phyloP scores from a whole-genome alignment of 2,329 filamentous ascomycete genomes.

The Fusarium sp. region DNA sequence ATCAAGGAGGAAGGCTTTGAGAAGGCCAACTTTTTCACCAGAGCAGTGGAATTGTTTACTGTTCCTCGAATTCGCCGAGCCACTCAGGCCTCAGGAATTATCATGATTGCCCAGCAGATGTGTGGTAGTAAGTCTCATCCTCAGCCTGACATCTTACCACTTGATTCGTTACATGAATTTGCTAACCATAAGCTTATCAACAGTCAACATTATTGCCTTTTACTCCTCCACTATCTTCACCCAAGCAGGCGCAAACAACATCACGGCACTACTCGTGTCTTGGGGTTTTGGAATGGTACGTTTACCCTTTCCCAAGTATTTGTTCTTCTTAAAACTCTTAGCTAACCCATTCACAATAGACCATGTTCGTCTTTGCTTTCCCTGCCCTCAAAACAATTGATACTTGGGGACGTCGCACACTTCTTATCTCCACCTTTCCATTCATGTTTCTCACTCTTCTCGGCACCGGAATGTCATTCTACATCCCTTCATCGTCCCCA shows the following conservation, averaged over 20 bases:
- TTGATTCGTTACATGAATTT: too few species aligned
- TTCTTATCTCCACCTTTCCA: constrained; percentile 75
- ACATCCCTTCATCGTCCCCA: neutral
- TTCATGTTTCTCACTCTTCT: constrained; percentile 73
- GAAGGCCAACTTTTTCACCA: constrained; percentile 63
- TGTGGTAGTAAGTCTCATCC: constrained; percentile 58
- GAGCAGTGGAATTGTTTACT: constrained; percentile 70
- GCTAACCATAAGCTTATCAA: neutral
- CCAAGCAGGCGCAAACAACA: constrained; percentile 57
- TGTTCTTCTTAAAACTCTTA: neutral
- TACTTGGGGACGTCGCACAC: constrained; percentile 71
- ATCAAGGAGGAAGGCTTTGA: constrained; percentile 51
- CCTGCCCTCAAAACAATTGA: constrained; percentile 76
- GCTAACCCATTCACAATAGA: neutral
- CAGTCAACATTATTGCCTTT: constrained; percentile 65
- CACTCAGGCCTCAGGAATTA: constrained; percentile 75
- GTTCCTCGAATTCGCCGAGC: constrained; percentile 72
- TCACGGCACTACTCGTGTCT: constrained; percentile 59
- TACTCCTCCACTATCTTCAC: constrained; percentile 65
- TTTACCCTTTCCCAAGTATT: neutral
- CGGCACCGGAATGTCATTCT: constrained; percentile 28
- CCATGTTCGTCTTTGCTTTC: constrained; percentile 74
- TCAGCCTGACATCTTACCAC: too few species aligned
- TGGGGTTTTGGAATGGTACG: constrained; percentile 64
- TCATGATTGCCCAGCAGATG: constrained; percentile 78